Percentiles rank a stretch among this genome's conserved stretches.
phyloP scores from a whole-genome alignment of 495 filamentous ascomycete species.

The Neurospora sp. region DNA sequence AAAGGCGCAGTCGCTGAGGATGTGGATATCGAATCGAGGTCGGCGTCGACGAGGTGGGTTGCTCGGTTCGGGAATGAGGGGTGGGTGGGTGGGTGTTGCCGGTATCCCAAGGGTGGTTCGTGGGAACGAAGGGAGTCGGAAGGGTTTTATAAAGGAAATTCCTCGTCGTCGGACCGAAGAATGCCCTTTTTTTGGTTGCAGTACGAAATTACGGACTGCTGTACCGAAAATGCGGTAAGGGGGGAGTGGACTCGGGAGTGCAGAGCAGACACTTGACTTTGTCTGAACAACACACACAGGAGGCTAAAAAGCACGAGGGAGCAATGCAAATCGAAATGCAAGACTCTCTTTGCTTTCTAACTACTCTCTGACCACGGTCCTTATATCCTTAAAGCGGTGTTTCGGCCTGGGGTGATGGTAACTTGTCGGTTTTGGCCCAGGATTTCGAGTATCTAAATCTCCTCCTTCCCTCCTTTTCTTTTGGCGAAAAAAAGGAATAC shows the following conservation, averaged over 20 bases:
- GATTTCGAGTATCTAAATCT: slow-evolving; percentile 22
- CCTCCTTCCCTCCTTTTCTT: slow-evolving; percentile 33
- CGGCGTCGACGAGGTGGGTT: slow-evolving; percentile 7
- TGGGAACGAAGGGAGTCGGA: slow-evolving; percentile 23
- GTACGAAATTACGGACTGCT: neutral
- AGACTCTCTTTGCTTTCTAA: neutral
- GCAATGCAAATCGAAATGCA: slow-evolving; percentile 1
- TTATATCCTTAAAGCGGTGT: slow-evolving; percentile 9
- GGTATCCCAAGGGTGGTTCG: slow-evolving; percentile 2
- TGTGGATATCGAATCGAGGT: neutral
- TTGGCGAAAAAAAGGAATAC: slow-evolving; percentile 21
- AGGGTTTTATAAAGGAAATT: slow-evolving; percentile 10
- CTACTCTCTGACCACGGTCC: slow-evolving; percentile 7
- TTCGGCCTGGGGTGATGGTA: slow-evolving; percentile 8
- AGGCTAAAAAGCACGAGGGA: neutral
- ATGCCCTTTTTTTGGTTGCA: slow-evolving; percentile 10
- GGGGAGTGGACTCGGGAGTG: neutral
- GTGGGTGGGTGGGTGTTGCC: slow-evolving; percentile 4
- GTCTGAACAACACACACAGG: neutral
- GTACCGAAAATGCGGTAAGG: neutral
- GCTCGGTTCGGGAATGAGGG: slow-evolving; percentile 5
- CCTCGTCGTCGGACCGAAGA: slow-evolving; percentile 30
- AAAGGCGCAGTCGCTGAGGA: neutral
- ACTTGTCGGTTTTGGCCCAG: slow-evolving; percentile 21
- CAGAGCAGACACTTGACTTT: neutral